Percentiles rank a stretch among this genome's conserved stretches.
Evolutionary conservation across 768 basidiomycete genomes (phyloP).

Genomic region (Termitomyces heimii): DNA sequence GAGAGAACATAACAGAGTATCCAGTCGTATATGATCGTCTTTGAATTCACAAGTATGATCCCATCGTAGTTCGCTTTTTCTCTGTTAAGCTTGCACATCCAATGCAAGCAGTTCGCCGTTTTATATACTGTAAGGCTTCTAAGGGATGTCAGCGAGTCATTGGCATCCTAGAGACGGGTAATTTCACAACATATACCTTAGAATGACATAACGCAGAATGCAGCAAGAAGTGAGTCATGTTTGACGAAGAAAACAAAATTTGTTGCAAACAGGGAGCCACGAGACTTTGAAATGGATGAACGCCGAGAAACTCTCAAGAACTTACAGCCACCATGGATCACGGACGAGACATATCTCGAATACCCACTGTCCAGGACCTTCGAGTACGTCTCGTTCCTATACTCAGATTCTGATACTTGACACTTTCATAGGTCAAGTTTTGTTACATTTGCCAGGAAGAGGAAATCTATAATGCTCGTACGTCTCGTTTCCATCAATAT

Average conservation of each 20-base stretch:
- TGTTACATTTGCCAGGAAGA: conserved; percentile 82
- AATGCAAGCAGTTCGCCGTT: neutral
- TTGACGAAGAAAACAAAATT: neutral
- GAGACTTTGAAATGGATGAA: neutral
- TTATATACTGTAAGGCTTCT: too few species aligned
- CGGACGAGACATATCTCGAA: conserved; percentile 2
- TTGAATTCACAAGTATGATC: neutral
- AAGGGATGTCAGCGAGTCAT: neutral
- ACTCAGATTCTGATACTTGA: neutral
- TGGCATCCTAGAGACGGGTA: neutral
- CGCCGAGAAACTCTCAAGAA: neutral
- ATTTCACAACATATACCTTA: too few species aligned
- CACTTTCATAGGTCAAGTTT: conserved; percentile 48
- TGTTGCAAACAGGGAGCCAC: neutral
- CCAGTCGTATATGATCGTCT: neutral
- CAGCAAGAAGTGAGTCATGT: neutral
- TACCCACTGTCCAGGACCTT: conserved; percentile 23
- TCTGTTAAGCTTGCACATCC: neutral
- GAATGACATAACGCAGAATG: neutral
- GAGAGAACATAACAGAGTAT: neutral
- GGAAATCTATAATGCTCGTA: conserved; percentile 45
- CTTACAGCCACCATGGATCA: conserved; percentile 4
- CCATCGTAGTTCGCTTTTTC: neutral
- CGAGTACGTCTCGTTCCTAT: conserved; percentile 16
- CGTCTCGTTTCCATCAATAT: conserved; percentile 11